A percentile compares a stretch with the other conserved stretches of the same genome.
These are phyloP conservation scores for Candida chilensis DNA, from an alignment of 805 yeast genomes.

Conservation along the genomic window DNA sequence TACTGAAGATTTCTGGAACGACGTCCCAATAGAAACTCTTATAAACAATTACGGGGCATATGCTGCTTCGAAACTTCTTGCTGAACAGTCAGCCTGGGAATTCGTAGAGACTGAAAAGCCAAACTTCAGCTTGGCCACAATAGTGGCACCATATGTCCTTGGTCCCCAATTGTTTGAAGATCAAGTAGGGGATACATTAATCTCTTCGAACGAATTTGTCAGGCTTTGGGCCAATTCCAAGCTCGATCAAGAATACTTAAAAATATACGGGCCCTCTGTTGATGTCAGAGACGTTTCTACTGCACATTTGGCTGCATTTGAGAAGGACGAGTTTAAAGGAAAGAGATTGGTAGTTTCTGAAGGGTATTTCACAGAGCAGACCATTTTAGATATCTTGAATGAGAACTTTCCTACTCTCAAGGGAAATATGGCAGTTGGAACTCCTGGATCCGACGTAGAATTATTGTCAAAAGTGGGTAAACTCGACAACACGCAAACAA, in stretches of 20 bases:
- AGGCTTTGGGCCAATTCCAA: too few relatives aligned
- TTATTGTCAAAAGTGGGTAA: too few relatives aligned
- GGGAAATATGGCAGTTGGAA: slow-evolving; percentile 21
- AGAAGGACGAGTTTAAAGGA: slow-evolving; percentile 6
- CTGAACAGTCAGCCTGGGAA: slow-evolving; percentile 20
- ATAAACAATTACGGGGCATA: slow-evolving; percentile 12
- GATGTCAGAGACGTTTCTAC: slow-evolving; percentile 8
- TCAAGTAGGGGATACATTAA: slow-evolving; percentile 12
- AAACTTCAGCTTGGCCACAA: slow-evolving; percentile 8
- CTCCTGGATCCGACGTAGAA: too few relatives aligned
- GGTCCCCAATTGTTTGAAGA: slow-evolving; percentile 14
- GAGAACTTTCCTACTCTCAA: slow-evolving; percentile 16
- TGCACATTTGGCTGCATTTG: slow-evolving; percentile 8
- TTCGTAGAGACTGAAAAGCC: slow-evolving; percentile 13
- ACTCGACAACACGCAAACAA: slow-evolving; percentile 17
- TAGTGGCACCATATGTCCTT: slow-evolving; percentile 13
- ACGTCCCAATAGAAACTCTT: slow-evolving; percentile 7
- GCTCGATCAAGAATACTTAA: slow-evolving; percentile 8
- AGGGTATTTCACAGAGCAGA: slow-evolving; percentile 13
- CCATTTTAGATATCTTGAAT: slow-evolving; percentile 18
- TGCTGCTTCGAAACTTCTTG: slow-evolving; percentile 15
- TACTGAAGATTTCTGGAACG: slow-evolving; percentile 9
- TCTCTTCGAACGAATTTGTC: slow-evolving; percentile 16
- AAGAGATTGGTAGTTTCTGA: slow-evolving; percentile 15
- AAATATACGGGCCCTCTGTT: slow-evolving; percentile 7